Percentiles rank a stretch among this genome's conserved stretches.
Conservation (phyloP, 2,329 filamentous ascomycete genomes). For the Fusarium armeniacum region DNA sequence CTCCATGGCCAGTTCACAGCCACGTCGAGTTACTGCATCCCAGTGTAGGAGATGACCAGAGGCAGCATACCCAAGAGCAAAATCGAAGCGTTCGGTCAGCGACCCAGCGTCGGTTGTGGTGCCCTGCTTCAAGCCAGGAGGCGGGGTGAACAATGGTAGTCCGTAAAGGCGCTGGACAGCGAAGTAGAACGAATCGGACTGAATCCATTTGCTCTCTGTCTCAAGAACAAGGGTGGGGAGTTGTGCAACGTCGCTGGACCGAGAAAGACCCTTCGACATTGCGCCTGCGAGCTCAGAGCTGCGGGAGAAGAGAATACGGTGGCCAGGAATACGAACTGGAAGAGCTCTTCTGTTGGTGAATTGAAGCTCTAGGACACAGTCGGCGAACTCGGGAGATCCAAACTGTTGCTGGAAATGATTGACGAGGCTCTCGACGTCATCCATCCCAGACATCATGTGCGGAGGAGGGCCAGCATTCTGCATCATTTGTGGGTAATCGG, state of each 20-base stretch:
- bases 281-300: constrained; percentile 56
- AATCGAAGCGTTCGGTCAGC: constrained; percentile 62
- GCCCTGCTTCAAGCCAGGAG: constrained; percentile 48
- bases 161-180: constrained; percentile 71
- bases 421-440: constrained; percentile 57
- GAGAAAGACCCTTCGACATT: constrained; percentile 50
- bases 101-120: constrained; percentile 57
- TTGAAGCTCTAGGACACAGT: constrained; percentile 63
- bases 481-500: constrained; percentile 54
- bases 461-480: constrained; percentile 50
- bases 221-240: constrained; percentile 58
- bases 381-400: constrained; percentile 53
- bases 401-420: constrained; percentile 58
- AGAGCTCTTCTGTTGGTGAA: constrained; percentile 58
- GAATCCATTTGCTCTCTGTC: constrained; percentile 66
- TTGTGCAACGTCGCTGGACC: constrained; percentile 48
- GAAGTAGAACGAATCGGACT: constrained; percentile 69
- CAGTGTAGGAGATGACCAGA: constrained; percentile 72
- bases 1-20: constrained; percentile 70
- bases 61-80: constrained; percentile 75
- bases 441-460: constrained; percentile 48
- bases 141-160: constrained; percentile 61
- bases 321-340: constrained; percentile 64
- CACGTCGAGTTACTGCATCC: constrained; percentile 67
- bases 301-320: constrained; percentile 69